Conservation (phyloP, 2,329 filamentous ascomycete genomes). For the Pyrenophora tritici-repentis region DNA sequence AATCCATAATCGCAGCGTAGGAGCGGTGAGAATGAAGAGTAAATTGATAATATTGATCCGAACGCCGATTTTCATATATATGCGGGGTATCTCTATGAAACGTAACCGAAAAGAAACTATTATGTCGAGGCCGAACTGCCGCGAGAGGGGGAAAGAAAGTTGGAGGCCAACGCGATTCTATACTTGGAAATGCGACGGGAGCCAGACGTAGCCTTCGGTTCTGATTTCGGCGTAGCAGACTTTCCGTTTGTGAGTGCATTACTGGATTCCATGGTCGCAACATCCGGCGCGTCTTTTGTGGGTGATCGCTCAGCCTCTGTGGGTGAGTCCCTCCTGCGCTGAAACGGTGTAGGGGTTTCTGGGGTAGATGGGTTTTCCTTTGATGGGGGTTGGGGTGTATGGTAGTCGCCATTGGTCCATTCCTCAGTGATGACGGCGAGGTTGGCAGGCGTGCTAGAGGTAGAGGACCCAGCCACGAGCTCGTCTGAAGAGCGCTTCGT, state of each 20-base stretch:
- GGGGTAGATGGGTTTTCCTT: constrained; percentile 22
- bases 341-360: constrained; percentile 30
- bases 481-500: constrained; percentile 44
- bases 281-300: constrained; percentile 11
- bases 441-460: constrained; percentile 34
- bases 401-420: constrained; percentile 23
- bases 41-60: not conserved
- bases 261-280: not conserved
- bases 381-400: constrained; percentile 15
- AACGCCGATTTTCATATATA: not conserved
- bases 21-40: constrained; percentile 67
- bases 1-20: no score
- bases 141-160: constrained; percentile 28
- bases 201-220: not conserved
- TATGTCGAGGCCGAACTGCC: constrained; percentile 1
- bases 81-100: constrained; percentile 6
- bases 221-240: not conserved
- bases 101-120: not conserved
- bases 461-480: constrained; percentile 34
- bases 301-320: constrained; percentile 5
- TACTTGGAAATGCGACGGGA: constrained; percentile 33
- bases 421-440: constrained; percentile 8
- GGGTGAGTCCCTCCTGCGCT: constrained; percentile 19
- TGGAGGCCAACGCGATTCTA: constrained; percentile 40
- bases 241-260: constrained; percentile 6